Evolutionary conservation across 345 rosid species (phyloP), one percentile per base, ranked within the genome.

Genomic region (Syzygium aromaticum): DNA sequence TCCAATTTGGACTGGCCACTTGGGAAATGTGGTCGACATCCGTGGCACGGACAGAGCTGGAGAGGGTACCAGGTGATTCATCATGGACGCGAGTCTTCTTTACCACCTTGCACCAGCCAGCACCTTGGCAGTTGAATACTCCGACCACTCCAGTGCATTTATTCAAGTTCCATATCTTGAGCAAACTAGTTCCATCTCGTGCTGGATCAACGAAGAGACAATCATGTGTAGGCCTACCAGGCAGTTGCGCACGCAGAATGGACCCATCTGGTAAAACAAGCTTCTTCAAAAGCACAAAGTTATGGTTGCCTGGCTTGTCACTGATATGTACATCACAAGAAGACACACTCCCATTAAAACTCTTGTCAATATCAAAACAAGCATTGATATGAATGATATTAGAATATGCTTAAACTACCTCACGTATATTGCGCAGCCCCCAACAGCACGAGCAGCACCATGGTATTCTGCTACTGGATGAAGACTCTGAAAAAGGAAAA

Each of bases 381-480:
- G 51, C 38, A 77, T 16, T 86, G 27, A 46, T 63, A 49, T 17
- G 64, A 19, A 86, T 11, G 46, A 21, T 21, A 73, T 19, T 38
- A 38, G 54, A 23, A n/a, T 19, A 30, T 38, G 84, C 63, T 11
- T 22, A 51, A 9, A 30, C 64, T 90, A 97, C 99, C 99, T 97
- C 88, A 98, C 99, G 93, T 98, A 98, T 84, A 98, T 95, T 84
- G 99, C 94, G 88, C 99, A 96, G 88, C 99, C 99, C 86, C 99
- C 99, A 33, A 95, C 90, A 14, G 99, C 95, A 85, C 99, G 98
- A 22, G 98, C 99, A 49, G 99, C 99, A 82, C 94, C 97, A 84
- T 98, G 99, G 91, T 98, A 98, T 54, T 95, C 98, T 67, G 99
- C 99, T 57, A 98, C 95, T 73, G 99, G 98, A 88, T 98, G 99